These are phyloP conservation scores for Diplosphaera chodatii DNA, from an alignment of 139 green algal genomes.

Conservation along the genomic window DNA sequence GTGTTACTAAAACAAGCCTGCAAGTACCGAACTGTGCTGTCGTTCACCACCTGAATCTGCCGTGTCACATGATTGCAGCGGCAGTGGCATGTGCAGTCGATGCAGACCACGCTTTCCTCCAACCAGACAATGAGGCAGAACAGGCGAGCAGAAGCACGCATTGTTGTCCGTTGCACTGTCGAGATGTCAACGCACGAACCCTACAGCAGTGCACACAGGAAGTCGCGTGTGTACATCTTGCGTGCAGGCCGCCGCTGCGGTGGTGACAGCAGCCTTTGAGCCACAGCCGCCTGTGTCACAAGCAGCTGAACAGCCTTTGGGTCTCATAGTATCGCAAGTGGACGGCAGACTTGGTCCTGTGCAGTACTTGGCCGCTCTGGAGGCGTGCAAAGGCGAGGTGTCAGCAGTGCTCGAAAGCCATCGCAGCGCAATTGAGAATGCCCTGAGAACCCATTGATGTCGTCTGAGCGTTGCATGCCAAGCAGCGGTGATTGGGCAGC, in stretches of 20 bases:
- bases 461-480: not conserved
- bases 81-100: conserved; percentile 18
- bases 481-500: too few species aligned
- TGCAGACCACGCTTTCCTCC: conserved; percentile 14
- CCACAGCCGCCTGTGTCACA: conserved; percentile 1
- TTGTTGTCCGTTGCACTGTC: too few species aligned
- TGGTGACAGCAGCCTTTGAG: conserved; percentile 24
- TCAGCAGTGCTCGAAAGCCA: not conserved
- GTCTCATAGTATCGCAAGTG: not conserved
- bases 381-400: not conserved
- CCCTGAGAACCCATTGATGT: not conserved
- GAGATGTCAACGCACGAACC: too few species aligned
- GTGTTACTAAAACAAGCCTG: too few species aligned
- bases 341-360: not conserved
- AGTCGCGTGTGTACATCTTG: too few species aligned
- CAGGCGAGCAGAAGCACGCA: conserved; percentile 10
- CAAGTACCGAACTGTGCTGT: too few species aligned
- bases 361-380: not conserved
- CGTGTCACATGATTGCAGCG: too few species aligned
- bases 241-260: conserved; percentile 28
- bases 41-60: too few species aligned
- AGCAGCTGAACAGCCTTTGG: not conserved
- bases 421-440: not conserved
- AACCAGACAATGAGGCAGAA: conserved; percentile 34
- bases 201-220: too few species aligned